Evolutionary conservation across 805 yeast species (phyloP).

Genomic region (Yarrowia sp.): DNA sequence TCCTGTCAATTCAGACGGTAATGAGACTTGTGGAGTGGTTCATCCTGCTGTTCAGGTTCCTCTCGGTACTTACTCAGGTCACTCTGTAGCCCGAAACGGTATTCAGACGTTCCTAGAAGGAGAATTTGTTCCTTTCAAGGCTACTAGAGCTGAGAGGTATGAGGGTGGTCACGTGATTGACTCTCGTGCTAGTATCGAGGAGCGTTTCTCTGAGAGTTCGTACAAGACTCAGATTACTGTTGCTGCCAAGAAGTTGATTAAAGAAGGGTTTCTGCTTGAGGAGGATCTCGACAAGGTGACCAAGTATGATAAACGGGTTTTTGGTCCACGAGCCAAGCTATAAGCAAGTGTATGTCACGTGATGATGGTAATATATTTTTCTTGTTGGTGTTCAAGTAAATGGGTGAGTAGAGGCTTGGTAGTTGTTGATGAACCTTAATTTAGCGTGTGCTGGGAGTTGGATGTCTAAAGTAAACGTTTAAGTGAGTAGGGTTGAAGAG

Average conservation of each 20-base stretch:
- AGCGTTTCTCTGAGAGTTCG: not conserved
- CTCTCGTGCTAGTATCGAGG: not conserved
- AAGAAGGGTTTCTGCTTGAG: conserved; percentile 1
- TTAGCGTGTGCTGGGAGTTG: no score
- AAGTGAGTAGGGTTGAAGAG: no score
- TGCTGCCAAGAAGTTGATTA: conserved; percentile 6
- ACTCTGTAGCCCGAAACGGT: conserved; percentile 11
- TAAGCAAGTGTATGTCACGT: not conserved
- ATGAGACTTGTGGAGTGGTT: conserved; percentile 8
- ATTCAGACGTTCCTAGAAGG: conserved; percentile 19
- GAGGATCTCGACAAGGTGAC: conserved; percentile 4
- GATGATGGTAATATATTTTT: no score
- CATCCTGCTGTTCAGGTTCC: conserved; percentile 23
- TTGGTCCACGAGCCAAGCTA: not conserved
- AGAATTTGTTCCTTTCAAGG: conserved; percentile 8
- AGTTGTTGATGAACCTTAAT: no score
- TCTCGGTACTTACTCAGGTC: conserved; percentile 21
- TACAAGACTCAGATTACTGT: not conserved
- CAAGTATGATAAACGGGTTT: conserved; percentile 6
- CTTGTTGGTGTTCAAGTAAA: no score
- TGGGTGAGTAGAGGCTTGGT: no score
- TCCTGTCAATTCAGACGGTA: conserved; percentile 17
- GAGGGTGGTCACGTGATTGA: not conserved
- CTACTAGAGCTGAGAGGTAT: not conserved
- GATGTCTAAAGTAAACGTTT: no score